Conservation (phyloP, 164 flowering plant genomes). For the Chimonanthus praecox region DNA sequence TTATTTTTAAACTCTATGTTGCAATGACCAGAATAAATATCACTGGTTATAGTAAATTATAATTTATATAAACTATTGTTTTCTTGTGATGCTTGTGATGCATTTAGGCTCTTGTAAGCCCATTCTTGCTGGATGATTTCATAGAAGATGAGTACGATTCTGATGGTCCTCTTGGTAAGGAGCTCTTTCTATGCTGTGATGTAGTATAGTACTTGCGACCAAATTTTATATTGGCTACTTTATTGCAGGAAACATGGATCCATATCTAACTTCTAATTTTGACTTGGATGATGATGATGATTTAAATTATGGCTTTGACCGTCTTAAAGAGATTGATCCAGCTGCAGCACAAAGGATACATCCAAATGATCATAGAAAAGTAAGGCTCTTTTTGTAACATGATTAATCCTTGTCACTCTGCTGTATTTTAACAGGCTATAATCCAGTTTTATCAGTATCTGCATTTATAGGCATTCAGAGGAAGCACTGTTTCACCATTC, state of each 20-base stretch:
- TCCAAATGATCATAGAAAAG: conserved; percentile 89
- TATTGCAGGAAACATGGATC: conserved; percentile 24
- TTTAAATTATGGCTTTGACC: conserved; percentile 31
- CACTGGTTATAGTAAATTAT: background rate
- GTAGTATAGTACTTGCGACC: background rate
- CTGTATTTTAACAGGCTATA: background rate
- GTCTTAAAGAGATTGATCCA: conserved; percentile 73
- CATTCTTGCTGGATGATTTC: conserved; percentile 75
- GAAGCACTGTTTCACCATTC: too few relatives aligned
- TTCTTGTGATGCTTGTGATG: background rate
- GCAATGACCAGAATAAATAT: background rate
- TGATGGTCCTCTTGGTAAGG: conserved; percentile 34
- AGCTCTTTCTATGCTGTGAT: background rate
- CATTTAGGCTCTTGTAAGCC: conserved; percentile 77
- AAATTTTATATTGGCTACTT: background rate
- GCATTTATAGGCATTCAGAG: background rate
- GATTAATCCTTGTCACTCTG: background rate
- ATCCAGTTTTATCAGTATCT: background rate
- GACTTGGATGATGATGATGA: conserved; percentile 19
- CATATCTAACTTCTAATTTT: conserved; percentile 17
- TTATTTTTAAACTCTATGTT: background rate
- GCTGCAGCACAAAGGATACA: conserved; percentile 85
- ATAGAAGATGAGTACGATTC: conserved; percentile 35
- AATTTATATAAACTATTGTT: background rate
- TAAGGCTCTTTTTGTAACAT: conserved; percentile 17